Conservation (phyloP, 2,329 filamentous ascomycete genomes). For the Remersonia thermophila region DNA sequence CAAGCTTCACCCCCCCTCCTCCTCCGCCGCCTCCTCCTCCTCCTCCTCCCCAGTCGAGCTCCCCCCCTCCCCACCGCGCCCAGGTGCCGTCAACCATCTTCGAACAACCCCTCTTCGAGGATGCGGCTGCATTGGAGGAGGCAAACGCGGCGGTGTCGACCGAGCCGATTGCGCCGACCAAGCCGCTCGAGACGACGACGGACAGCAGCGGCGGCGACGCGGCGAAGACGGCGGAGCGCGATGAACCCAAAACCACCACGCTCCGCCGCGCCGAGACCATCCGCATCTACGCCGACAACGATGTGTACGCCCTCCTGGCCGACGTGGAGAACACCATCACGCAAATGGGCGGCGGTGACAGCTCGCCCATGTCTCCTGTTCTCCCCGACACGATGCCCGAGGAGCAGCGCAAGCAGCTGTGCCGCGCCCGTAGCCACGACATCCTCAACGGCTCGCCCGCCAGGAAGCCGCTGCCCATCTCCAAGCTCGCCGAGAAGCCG, state of each 20-base stretch:
- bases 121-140: conserved; percentile 24
- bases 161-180: conserved; percentile 1
- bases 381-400: background rate
- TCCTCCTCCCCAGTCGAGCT: conserved; percentile 18
- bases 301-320: conserved; percentile 52
- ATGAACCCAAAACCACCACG: background rate
- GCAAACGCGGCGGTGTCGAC: too few relatives aligned
- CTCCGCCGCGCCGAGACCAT: conserved; percentile 49
- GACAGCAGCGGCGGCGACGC: background rate
- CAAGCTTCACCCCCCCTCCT: conserved; percentile 20
- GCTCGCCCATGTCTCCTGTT: conserved; percentile 21
- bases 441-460: conserved; percentile 28
- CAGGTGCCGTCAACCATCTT: conserved; percentile 45
- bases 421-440: conserved; percentile 41
- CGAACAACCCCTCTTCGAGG: conserved; percentile 37
- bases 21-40: too few relatives aligned
- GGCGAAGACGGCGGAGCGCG: background rate
- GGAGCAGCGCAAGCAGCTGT: conserved; percentile 28
- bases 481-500: conserved; percentile 13
- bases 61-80: conserved; percentile 39
- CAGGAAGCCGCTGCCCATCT: conserved; percentile 20
- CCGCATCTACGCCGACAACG: conserved; percentile 54
- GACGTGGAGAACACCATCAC: conserved; percentile 53
- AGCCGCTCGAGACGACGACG: too few relatives aligned
- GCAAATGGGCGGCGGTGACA: conserved; percentile 26